Conservation (phyloP, 768 basidiomycete species). For the Suillus decipiens region DNA sequence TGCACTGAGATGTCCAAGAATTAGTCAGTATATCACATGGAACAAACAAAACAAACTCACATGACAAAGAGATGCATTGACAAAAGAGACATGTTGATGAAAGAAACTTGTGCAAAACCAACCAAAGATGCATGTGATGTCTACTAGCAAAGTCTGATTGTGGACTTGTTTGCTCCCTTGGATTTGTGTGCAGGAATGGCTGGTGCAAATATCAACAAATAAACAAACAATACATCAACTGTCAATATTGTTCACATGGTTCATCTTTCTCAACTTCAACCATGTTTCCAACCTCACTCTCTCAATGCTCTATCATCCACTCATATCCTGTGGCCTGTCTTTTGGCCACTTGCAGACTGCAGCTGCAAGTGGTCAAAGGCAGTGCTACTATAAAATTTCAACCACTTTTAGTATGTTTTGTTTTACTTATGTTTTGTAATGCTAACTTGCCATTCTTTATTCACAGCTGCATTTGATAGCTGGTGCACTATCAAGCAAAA, state of each 20-base stretch:
- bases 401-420: no score
- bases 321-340: background rate
- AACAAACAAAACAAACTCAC: no score
- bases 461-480: background rate
- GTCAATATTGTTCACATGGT: background rate
- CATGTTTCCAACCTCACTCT: background rate
- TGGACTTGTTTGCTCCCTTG: background rate
- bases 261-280: background rate
- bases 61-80: no score
- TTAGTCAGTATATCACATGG: no score
- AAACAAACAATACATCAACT: background rate
- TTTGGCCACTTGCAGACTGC: constrained; percentile 1
- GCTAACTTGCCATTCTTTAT: no score
- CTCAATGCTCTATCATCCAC: no score
- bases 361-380: constrained; percentile 3
- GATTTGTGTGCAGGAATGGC: background rate
- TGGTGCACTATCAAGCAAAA: no score
- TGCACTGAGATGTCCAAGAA: no score
- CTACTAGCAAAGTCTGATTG: background rate
- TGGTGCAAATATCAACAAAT: background rate
- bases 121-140: background rate
- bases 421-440: no score
- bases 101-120: background rate
- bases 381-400: background rate
- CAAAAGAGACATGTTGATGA: no score